phyloP scores from a whole-genome alignment of 2,329 filamentous ascomycete genomes.

The Cytospora piceae region DNA sequence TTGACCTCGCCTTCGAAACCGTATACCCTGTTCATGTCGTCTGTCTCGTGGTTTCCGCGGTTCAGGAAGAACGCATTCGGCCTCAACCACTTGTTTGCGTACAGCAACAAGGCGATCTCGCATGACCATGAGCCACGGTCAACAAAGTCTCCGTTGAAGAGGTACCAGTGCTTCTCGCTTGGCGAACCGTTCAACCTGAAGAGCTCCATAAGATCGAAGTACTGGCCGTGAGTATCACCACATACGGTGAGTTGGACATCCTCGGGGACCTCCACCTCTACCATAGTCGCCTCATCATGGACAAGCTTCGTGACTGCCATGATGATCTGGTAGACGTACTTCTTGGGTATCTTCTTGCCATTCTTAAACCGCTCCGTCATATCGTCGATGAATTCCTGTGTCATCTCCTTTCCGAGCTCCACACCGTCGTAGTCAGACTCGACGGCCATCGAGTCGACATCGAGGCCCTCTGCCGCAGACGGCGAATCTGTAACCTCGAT shows the following conservation, averaged over 20 bases:
- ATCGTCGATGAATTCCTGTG: constrained; percentile 93
- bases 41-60: constrained; percentile 97
- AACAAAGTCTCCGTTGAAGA: constrained; percentile 99
- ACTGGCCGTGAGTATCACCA: constrained; percentile 98
- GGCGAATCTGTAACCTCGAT: constrained; percentile 93
- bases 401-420: constrained; percentile 80
- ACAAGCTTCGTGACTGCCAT: constrained; percentile 87
- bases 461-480: constrained; percentile 87
- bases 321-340: constrained; percentile 97
- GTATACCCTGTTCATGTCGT: constrained; percentile 99
- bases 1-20: constrained; percentile 99
- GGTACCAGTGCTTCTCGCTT: constrained; percentile 83
- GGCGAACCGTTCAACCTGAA: constrained; percentile 90
- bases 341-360: constrained; percentile 92
- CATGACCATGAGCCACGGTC: constrained; percentile 97
- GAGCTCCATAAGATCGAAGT: constrained; percentile 94
- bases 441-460: constrained; percentile 82
- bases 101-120: constrained; percentile 92
- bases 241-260: constrained; percentile 88
- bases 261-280: constrained; percentile 81
- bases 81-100: constrained; percentile 95
- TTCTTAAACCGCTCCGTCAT: constrained; percentile 96
- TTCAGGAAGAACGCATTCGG: constrained; percentile 92
- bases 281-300: constrained; percentile 94
- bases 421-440: constrained; percentile 87